Evolutionary conservation across 2,329 filamentous ascomycete genomes (phyloP), one percentile per base, ranked within the genome.

Genomic region (Aphanocladium album): DNA sequence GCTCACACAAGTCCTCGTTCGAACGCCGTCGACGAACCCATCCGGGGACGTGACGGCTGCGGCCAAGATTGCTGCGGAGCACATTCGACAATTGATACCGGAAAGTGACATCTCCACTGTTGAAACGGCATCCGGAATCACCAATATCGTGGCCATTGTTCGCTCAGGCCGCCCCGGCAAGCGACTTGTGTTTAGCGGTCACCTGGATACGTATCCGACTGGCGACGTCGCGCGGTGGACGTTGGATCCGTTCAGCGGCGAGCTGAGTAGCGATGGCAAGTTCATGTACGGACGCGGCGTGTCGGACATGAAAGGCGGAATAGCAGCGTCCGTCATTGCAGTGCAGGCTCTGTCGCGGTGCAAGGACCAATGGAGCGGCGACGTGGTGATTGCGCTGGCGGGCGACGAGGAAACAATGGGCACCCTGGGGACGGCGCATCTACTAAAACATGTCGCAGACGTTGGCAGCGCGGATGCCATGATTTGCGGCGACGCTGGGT

Each of bases 341-440:
- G 54, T 30, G 12, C 45, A 37, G 25, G 60, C 52, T 3, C 35
- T 63, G 4, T 39, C 52, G n/a, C 45, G 46, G 16, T 54, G 55
- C n/a, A 60, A 43, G 19, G 57, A 61, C 2, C 12, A 25, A 11
- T 63, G 60, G 62, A 46, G 33, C 23, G 60, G 57, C 33, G 60
- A 63, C 12, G 49, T 64, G 30, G 57, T 64, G 21, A 35, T 63
- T 27, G 60, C 63, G 16, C 23, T 58, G 23, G 62, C 60, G 12
- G 62, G 62, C 1, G 62, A 64, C 25, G 62, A 64, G 49, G 60
- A 63, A 37, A 63, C 62, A 9, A 63, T 60, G 60, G 62, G 60
- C 3, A 59, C 43, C 27, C 56, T 57, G n/a, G 62, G 60, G 23
- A 61, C 60, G 39, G 60, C 43, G 27, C 51, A 57, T 47, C 60